Percentiles rank a stretch among this genome's conserved stretches.
Conservation (phyloP, 495 filamentous ascomycete species). For the Choiromyces venosus region DNA sequence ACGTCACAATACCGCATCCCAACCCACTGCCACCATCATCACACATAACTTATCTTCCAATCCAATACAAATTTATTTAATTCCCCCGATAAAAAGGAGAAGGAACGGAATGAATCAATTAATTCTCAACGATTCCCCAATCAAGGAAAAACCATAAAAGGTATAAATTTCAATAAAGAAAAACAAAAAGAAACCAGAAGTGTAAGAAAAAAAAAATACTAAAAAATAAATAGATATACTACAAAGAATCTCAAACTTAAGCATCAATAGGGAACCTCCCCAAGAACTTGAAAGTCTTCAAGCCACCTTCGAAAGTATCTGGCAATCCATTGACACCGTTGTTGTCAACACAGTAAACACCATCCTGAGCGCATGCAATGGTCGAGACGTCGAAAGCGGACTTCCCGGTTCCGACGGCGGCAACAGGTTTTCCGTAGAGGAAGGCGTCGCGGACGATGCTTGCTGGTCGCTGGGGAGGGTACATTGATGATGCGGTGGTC, state of each 20-base stretch:
- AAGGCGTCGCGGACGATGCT: constrained; percentile 64
- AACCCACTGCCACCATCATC: too few species aligned
- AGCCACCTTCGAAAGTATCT: constrained; percentile 52
- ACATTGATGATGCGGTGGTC: constrained; percentile 49
- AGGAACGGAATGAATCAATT: constrained; percentile 4
- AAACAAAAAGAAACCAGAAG: neutral
- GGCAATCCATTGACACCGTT: neutral
- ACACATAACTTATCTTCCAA: neutral
- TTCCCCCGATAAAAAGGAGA: neutral
- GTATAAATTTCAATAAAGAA: neutral
- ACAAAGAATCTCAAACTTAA: neutral
- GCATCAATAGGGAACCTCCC: constrained; percentile 54
- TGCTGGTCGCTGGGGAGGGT: constrained; percentile 57
- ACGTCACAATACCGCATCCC: too few species aligned
- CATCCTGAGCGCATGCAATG: constrained; percentile 44
- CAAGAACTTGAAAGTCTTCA: constrained; percentile 62
- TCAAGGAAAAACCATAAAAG: neutral
- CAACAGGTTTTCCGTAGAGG: constrained; percentile 69
- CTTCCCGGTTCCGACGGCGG: constrained; percentile 51
- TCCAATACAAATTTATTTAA: constrained; percentile 13
- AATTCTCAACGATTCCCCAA: neutral
- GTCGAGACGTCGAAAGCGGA: constrained; percentile 48
- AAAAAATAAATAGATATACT: neutral
- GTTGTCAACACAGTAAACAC: constrained; percentile 52
- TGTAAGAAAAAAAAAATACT: neutral